Percentiles rank a stretch among this genome's conserved stretches.
phyloP scores from a whole-genome alignment of 768 basidiomycete species.

The Tephrocybe sp. region DNA sequence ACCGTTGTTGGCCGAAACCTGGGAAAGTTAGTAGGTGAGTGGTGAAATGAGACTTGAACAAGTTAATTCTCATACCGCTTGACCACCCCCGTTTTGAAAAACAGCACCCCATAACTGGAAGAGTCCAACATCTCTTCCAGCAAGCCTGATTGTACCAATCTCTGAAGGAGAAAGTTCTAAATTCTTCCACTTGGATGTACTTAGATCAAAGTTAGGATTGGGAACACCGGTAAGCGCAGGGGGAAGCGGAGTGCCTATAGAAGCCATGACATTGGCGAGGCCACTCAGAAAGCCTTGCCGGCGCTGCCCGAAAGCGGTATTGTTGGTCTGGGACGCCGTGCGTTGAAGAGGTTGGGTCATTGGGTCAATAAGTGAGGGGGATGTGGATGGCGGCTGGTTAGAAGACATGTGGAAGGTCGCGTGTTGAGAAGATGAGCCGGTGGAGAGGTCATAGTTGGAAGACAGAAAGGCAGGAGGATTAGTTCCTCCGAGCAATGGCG shows the following conservation, averaged over 20 bases:
- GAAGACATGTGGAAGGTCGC: slow-evolving; percentile 45
- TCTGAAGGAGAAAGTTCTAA: slow-evolving; percentile 59
- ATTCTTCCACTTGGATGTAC: slow-evolving; percentile 58
- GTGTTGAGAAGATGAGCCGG: slow-evolving; percentile 32
- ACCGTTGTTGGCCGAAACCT: slow-evolving; percentile 50
- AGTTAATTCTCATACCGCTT: slow-evolving; percentile 44
- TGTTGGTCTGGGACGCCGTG: slow-evolving; percentile 26
- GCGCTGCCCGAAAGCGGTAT: slow-evolving; percentile 46
- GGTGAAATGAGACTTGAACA: slow-evolving; percentile 9
- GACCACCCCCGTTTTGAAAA: slow-evolving; percentile 55
- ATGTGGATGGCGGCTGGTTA: slow-evolving; percentile 36
- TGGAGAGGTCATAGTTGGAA: slow-evolving; percentile 41
- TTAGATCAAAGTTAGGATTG: slow-evolving; percentile 59
- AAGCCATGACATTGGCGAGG: slow-evolving; percentile 58
- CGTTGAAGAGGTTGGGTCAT: slow-evolving; percentile 37
- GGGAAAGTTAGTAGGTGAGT: slow-evolving; percentile 12
- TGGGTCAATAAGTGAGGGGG: slow-evolving; percentile 44
- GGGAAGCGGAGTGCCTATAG: slow-evolving; percentile 64
- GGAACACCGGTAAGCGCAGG: slow-evolving; percentile 67
- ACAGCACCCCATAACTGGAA: slow-evolving; percentile 70
- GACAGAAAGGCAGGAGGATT: slow-evolving; percentile 40
- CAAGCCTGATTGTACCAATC: slow-evolving; percentile 62
- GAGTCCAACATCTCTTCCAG: slow-evolving; percentile 74
- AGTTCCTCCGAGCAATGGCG: slow-evolving; percentile 65
- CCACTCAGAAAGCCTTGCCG: slow-evolving; percentile 57